Evolutionary conservation across 345 rosid genomes (phyloP).

Genomic region (Excoecaria agallocha): DNA sequence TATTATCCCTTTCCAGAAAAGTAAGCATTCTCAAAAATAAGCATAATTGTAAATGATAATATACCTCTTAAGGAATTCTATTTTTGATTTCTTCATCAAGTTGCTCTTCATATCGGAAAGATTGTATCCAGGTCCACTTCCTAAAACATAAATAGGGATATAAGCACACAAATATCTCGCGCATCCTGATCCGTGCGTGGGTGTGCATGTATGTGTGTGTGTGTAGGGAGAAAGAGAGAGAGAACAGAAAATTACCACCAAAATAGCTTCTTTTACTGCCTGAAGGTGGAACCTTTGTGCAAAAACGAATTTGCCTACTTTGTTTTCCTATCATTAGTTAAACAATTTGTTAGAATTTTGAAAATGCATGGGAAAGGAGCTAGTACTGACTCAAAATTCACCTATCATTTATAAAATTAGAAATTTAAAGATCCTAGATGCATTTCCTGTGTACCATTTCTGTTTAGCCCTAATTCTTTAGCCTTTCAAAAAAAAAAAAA

Average conservation of each 20-base stretch:
- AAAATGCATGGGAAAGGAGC: conserved; percentile 10
- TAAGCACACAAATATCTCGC: neutral
- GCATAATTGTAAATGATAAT: neutral
- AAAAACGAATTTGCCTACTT: conserved; percentile 71
- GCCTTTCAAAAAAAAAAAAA: neutral
- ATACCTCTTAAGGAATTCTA: conserved; percentile 75
- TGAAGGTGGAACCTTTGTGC: conserved; percentile 81
- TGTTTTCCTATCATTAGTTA: conserved; percentile 52
- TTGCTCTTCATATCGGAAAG: conserved; percentile 65
- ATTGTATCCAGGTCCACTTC: conserved; percentile 53
- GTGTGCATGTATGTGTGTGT: neutral
- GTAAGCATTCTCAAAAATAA: neutral
- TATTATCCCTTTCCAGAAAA: no score
- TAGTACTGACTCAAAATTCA: neutral
- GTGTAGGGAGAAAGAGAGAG: no score
- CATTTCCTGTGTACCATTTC: neutral
- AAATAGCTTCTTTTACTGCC: conserved; percentile 58
- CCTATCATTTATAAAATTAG: neutral
- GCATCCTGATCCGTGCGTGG: no score
- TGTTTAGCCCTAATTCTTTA: neutral
- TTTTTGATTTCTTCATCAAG: conserved; percentile 85
- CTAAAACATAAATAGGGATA: conserved; percentile 32
- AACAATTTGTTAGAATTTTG: conserved; percentile 19
- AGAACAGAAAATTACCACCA: conserved; percentile 40
- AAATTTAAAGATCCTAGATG: neutral